Conservation (phyloP, 192 early-diverging fungal genomes). For the Coemansia sp. region DNA sequence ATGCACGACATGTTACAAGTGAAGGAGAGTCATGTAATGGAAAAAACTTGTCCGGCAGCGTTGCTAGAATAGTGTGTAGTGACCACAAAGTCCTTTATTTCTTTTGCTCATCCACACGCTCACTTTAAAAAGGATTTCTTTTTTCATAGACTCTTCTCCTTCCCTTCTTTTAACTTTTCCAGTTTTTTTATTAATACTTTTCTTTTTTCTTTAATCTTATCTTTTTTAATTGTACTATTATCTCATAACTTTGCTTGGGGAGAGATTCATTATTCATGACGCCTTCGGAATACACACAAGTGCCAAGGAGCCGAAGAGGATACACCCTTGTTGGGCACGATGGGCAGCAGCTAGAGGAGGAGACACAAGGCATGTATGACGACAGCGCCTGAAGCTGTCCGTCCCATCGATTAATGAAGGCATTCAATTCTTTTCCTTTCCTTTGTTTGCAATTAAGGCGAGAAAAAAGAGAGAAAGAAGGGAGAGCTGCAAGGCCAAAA, state of each 20-base stretch:
- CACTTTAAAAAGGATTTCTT: neutral
- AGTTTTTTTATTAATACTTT: neutral
- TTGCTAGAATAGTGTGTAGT: too few relatives aligned
- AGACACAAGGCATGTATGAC: slow-evolving; percentile 1
- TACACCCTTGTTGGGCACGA: slow-evolving; percentile 1
- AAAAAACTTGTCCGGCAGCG: too few relatives aligned
- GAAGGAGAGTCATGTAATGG: too few relatives aligned
- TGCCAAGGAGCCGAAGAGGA: neutral
- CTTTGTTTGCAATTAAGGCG: neutral
- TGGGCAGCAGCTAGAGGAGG: neutral
- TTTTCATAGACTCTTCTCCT: slow-evolving; percentile 1
- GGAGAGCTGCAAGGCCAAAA: neutral
- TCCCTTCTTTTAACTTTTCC: slow-evolving; percentile 9
- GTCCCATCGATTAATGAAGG: neutral
- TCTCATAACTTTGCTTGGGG: neutral
- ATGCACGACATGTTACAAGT: neutral
- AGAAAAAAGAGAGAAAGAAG: neutral
- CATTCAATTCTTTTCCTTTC: neutral
- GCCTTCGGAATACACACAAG: neutral
- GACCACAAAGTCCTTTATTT: too few relatives aligned
- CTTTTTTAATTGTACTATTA: neutral
- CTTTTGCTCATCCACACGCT: neutral
- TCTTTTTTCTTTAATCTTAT: slow-evolving; percentile 2
- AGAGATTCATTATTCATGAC: neutral
- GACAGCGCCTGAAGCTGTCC: neutral